Conservation (phyloP, 805 yeast genomes). For the Ogataea paradorogensis region DNA sequence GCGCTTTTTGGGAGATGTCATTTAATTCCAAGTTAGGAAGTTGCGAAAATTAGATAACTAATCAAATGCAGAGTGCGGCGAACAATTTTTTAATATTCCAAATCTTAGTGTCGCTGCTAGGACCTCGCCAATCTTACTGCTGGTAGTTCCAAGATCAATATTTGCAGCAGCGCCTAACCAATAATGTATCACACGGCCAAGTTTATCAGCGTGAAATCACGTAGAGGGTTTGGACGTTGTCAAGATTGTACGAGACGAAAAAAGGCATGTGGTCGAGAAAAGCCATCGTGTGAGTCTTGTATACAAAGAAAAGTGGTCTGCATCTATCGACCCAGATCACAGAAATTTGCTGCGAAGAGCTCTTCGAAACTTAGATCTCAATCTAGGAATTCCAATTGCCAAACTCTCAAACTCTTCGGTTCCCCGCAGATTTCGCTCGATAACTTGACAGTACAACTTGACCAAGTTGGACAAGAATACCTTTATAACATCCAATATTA, state of each 20-base stretch:
- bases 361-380: too few relatives aligned
- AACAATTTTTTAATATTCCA: too few relatives aligned
- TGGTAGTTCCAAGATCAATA: too few relatives aligned
- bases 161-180: too few relatives aligned
- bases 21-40: background rate
- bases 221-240: conserved; percentile 18
- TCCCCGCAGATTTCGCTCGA: background rate
- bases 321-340: conserved; percentile 29
- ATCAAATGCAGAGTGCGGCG: too few relatives aligned
- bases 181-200: background rate
- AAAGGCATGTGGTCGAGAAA: conserved; percentile 44
- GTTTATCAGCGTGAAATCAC: conserved; percentile 15
- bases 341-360: too few relatives aligned
- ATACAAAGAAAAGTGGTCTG: conserved; percentile 43
- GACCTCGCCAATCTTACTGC: too few relatives aligned
- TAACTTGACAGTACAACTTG: conserved; percentile 1
- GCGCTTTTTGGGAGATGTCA: too few relatives aligned
- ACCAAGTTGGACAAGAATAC: conserved; percentile 8
- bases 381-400: too few relatives aligned
- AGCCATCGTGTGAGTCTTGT: conserved; percentile 45
- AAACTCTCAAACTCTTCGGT: background rate
- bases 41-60: conserved; percentile 18
- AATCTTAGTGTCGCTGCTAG: too few relatives aligned
- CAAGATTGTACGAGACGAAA: conserved; percentile 43
- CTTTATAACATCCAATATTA: conserved; percentile 7